Evolutionary conservation across 2,329 filamentous ascomycete species (phyloP).

Genomic region (Cadophora luteo-olivacea): DNA sequence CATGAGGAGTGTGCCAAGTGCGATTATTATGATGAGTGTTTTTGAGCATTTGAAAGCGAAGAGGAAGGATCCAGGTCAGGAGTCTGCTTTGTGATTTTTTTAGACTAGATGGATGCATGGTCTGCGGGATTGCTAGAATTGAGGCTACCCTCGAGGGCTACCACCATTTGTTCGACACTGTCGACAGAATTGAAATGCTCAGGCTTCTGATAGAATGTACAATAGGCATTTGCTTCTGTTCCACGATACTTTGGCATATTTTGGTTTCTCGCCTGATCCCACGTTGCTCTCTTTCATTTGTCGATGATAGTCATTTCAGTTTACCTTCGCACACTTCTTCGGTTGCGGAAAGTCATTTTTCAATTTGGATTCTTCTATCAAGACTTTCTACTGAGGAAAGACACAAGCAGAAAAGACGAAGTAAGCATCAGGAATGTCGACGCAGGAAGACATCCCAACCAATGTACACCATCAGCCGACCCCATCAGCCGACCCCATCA

Average conservation of each 20-base stretch:
- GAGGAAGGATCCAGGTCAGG: conserved; percentile 19
- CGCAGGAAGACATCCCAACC: neutral
- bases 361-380: neutral
- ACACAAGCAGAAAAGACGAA: neutral
- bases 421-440: neutral
- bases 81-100: neutral
- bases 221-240: neutral
- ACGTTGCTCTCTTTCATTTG: no score
- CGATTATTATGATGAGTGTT: conserved; percentile 37
- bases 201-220: conserved; percentile 3
- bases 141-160: no score
- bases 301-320: neutral
- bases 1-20: conserved; percentile 33
- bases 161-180: neutral
- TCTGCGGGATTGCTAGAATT: neutral
- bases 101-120: conserved; percentile 1
- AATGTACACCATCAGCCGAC: neutral
- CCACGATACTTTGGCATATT: neutral
- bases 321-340: neutral
- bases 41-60: conserved; percentile 35
- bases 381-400: neutral
- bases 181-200: neutral
- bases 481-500: no score
- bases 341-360: neutral
- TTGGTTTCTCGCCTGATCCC: neutral